These are phyloP conservation scores for Fusarium staphyleae DNA, from an alignment of 2,329 filamentous ascomycete genomes.

Conservation along the genomic window DNA sequence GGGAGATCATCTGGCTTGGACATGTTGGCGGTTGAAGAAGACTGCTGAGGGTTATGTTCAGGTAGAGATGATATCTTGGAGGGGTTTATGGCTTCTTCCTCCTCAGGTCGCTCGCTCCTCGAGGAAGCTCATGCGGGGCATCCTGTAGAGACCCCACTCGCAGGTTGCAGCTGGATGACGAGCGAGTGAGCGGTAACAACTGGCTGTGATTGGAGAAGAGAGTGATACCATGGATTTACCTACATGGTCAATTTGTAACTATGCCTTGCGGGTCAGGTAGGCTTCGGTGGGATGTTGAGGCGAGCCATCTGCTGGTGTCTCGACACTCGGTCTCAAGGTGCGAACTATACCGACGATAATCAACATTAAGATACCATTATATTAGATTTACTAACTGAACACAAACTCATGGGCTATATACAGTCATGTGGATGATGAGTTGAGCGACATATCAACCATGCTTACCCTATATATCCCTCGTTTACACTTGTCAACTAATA, in stretches of 20 bases:
- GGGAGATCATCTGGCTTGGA: constrained; percentile 53
- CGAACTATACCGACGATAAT: no score
- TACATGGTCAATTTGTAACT: neutral
- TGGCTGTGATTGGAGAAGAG: no score
- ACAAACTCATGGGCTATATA: no score
- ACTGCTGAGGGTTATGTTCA: no score
- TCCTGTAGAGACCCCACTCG: neutral
- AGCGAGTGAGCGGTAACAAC: neutral
- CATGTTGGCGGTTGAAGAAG: constrained; percentile 41
- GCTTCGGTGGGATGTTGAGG: neutral
- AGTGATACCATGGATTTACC: neutral
- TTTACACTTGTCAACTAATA: no score
- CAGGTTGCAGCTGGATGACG: neutral
- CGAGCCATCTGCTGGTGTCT: neutral
- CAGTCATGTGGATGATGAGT: no score
- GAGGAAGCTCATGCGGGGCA: constrained; percentile 24
- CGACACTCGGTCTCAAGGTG: no score
- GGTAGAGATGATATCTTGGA: neutral
- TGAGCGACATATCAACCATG: no score
- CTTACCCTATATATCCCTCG: no score
- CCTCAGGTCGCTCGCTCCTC: neutral
- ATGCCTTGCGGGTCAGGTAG: neutral
- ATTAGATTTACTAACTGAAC: no score
- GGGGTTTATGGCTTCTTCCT: constrained; percentile 12
- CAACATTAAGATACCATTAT: no score